Evolutionary conservation across 345 rosid genomes (phyloP).

Genomic region (Boechera retrofracta): DNA sequence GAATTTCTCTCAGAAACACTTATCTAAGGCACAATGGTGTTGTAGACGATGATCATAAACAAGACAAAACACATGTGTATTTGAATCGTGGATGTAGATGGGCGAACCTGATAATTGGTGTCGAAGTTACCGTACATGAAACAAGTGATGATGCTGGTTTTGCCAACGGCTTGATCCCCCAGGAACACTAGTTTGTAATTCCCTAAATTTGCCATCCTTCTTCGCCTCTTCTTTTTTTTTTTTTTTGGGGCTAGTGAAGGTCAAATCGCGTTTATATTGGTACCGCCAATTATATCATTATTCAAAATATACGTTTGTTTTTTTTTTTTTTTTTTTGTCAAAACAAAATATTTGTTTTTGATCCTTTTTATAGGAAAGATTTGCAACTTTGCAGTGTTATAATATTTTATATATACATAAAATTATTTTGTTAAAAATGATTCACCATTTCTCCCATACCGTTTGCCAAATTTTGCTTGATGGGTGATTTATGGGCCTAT

Average conservation of each 20-base stretch:
- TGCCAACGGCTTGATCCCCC: constrained; percentile 81
- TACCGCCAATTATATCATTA: not conserved
- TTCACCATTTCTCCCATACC: no score
- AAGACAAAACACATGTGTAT: not conserved
- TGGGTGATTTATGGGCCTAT: not conserved
- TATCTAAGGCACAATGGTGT: not conserved
- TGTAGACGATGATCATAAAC: not conserved
- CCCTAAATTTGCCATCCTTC: constrained; percentile 54
- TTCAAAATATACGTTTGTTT: not conserved
- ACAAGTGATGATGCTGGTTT: constrained; percentile 85
- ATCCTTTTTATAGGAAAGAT: no score
- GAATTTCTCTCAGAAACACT: not conserved
- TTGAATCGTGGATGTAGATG: not conserved
- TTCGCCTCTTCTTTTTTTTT: constrained; percentile 48
- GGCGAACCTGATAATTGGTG: constrained; percentile 70
- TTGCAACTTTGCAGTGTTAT: no score
- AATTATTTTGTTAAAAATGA: no score
- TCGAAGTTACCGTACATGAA: constrained; percentile 89
- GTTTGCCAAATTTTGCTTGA: no score
- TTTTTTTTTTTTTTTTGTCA: no score
- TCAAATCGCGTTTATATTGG: not conserved
- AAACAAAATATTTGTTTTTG: no score
- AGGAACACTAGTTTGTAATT: constrained; percentile 76
- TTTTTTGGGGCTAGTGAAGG: not conserved
- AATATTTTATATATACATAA: no score